phyloP scores from a whole-genome alignment of 306 rosid genomes.

The barrel medic (Medicago truncatula) region MtrunA17r5.0-ANR NC_053048.1:7807501-7808000 shows the following conservation, averaged over 20 bases:
- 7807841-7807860: constrained; percentile 64
- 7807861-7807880: constrained; percentile 56
- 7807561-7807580: not conserved
- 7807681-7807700: constrained; percentile 23
- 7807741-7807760: not conserved
- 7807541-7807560: not conserved
- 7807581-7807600: not conserved
- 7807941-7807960: constrained; percentile 54
- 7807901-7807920: constrained; percentile 68
- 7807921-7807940: constrained; percentile 62
- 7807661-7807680: constrained; percentile 41
- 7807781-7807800: not conserved
- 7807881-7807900: constrained; percentile 55
- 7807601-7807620: constrained; percentile 4
- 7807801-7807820: constrained; percentile 51
- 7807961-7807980: constrained; percentile 52
- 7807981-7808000: constrained; percentile 2
- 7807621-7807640: not conserved
- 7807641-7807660: constrained; percentile 9
- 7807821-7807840: constrained; percentile 66
- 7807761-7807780: not conserved
- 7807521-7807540: not conserved
- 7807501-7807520: constrained; percentile 21
- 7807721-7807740: constrained; percentile 6
- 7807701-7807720: constrained; percentile 21